Evolutionary conservation across 805 yeast species (phyloP).

Genomic region (Saccharomyces jurei): DNA sequence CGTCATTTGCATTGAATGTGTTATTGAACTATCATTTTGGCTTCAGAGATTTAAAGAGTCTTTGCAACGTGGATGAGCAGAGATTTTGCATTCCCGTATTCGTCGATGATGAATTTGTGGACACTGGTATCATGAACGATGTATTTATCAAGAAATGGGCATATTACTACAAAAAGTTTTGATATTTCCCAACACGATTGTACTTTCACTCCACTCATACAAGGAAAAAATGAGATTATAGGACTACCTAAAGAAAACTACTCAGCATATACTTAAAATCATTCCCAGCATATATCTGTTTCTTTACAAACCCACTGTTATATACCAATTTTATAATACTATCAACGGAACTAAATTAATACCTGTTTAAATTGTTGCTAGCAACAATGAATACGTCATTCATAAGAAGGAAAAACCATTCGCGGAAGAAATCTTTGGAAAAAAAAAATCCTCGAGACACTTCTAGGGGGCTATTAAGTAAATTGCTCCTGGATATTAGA

Average conservation of each 20-base stretch:
- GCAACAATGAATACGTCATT: neutral
- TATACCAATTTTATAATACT: neutral
- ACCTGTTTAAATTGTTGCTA: neutral
- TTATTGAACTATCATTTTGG: constrained; percentile 47
- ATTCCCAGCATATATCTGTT: no score
- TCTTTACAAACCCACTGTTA: neutral
- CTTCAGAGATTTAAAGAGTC: constrained; percentile 30
- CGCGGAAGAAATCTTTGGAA: neutral
- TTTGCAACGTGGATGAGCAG: constrained; percentile 20
- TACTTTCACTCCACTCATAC: neutral
- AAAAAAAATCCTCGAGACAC: neutral
- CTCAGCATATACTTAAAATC: neutral
- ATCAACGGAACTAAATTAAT: neutral
- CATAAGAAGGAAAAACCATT: neutral
- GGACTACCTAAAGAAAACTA: constrained; percentile 1
- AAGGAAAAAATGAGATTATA: neutral
- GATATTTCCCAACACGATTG: neutral
- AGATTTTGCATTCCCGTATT: constrained; percentile 25
- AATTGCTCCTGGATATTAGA: neutral
- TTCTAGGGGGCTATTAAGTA: neutral
- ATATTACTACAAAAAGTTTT: constrained; percentile 29
- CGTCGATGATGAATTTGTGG: constrained; percentile 16
- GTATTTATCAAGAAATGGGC: constrained; percentile 30
- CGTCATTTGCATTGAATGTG: constrained; percentile 35
- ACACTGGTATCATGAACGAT: constrained; percentile 16